Percentiles rank a stretch among this genome's conserved stretches.
Evolutionary conservation across 257 asterid species (phyloP).

Genomic region (Anisodus acutangulus): DNA sequence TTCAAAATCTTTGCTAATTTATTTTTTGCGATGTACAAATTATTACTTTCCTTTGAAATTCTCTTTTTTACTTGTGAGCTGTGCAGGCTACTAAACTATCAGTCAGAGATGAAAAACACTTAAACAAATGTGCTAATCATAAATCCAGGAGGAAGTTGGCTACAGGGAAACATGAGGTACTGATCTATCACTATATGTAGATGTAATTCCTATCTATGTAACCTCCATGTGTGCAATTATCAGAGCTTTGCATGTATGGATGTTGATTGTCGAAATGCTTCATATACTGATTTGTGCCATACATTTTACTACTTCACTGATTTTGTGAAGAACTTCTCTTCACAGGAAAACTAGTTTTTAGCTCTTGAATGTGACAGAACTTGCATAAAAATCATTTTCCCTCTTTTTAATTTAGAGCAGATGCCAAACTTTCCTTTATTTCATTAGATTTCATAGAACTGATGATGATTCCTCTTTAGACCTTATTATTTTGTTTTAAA

Average conservation of each 20-base stretch:
- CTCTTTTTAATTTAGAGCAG: conserved; percentile 13
- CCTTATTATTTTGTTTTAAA: background rate
- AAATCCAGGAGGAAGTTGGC: conserved; percentile 32
- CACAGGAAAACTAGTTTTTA: background rate
- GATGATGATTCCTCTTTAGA: background rate
- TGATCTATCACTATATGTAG: background rate
- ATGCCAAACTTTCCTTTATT: background rate
- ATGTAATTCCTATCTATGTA: background rate
- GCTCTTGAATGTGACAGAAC: background rate
- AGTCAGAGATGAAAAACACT: conserved; percentile 9
- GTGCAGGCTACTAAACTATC: background rate
- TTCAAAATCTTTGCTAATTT: background rate
- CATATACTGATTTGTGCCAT: background rate
- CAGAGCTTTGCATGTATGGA: background rate
- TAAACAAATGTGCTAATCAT: conserved; percentile 25
- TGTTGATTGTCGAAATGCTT: background rate
- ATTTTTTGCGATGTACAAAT: background rate
- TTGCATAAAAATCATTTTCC: background rate
- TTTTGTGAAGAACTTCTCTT: background rate
- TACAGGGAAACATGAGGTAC: conserved; percentile 48
- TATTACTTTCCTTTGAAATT: conserved; percentile 4
- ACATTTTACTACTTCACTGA: background rate
- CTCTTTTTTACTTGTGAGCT: background rate
- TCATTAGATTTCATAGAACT: background rate
- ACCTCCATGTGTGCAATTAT: background rate